Evolutionary conservation across 2,329 filamentous ascomycete genomes (phyloP), one percentile per base, ranked within the genome.

Genomic region (Scytalidium sp.): DNA sequence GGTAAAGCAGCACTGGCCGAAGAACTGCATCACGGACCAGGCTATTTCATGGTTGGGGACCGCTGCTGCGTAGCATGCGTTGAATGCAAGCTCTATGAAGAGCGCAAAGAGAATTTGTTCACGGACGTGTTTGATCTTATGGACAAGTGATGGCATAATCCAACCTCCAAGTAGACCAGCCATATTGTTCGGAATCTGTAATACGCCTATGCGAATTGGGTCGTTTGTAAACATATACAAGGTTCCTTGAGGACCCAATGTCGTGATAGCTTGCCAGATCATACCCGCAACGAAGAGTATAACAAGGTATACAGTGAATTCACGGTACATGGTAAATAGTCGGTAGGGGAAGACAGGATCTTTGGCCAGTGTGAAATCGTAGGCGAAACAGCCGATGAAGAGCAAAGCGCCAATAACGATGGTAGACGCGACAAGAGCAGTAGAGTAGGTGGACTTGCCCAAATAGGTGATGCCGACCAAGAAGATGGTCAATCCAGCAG

Each of bases 381-480:
- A 61, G 13, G 54, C 11, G 46, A 61, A 53, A 27, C 57, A 58
- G 19, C 27, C 53, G n/a, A 46, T 29, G 40, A 60, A 51, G 11
- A 56, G 22, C 11, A 52, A 5, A n/a, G 45, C 49, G 2, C 59
- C 59, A 36, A 60, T 50, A 13, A 54, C 50, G 45, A 60, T 46
- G 9, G 54, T 50, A 5, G 54, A 56, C 22, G 65, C 58, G 0
- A 73, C 70, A 45, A 67, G 60, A 1, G 65, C 60, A 41, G 68
- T 72, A 11, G 70, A 61, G 54, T 75, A 70, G 40, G 70, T 64
- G 4, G 63, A 55, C 2, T 54, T 61, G n/a, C 73, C 72, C 36
- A 67, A 71, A 61, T 64, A 70, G 43, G 70, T 72, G 7, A 76
- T 64, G 17, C 73, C 74, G 27, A 77, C 55, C 36, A 76, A 63